Base-by-base conservation (phyloP, 2,329 filamentous ascomycete genomes). In the Aspergillus sp. region DNA sequence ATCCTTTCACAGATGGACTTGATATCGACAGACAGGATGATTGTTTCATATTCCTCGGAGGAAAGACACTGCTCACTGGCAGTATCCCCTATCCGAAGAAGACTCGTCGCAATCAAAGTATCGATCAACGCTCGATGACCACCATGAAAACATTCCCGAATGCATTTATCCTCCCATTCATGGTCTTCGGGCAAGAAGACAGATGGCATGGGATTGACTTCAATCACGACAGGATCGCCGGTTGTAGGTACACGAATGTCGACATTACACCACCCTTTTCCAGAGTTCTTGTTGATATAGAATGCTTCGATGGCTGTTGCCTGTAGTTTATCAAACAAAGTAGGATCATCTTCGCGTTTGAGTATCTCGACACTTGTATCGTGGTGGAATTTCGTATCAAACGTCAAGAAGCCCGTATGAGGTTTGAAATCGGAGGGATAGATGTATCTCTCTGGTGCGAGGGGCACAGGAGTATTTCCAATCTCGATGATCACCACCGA, bases 171-270 rank as follows among this genome's bases (percentile, higher is more conserved):
- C 29, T 50, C 45, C 10, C 51, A 50, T 6, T 49, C 36, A 5
- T 43, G 37, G 12, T 45, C 46, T 12, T 40, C 40, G 1, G 50
- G 48, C 33, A 52, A 45, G 31, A 59, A 59, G 5, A 46, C 47
- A 2, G 49, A 50, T 11, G 54, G 54, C 42, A 49, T 46, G 2
- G 56, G 54, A 38, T 59, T 52, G 12, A 57, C 56, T 34, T 59
- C 56, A 27, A 58, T 55, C 1, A 44, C 53, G 39, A 52, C 51
- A 7, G 44, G 45, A 39, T 50, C 42, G 3, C 52, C 53, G 35
- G 51, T 45, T 3, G 31, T 37, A 6, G 46, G 44, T 11, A 50
- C 42, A 7, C 55, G 49, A 33, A 59, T 49, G 33, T 59, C 53
- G 27, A 57, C 55, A 44, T 55, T 47, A 9, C 50, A 47, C 5